phyloP scores from a whole-genome alignment of 2,329 filamentous ascomycete genomes.

The Graphilbum ipis-grandicollis region DNA sequence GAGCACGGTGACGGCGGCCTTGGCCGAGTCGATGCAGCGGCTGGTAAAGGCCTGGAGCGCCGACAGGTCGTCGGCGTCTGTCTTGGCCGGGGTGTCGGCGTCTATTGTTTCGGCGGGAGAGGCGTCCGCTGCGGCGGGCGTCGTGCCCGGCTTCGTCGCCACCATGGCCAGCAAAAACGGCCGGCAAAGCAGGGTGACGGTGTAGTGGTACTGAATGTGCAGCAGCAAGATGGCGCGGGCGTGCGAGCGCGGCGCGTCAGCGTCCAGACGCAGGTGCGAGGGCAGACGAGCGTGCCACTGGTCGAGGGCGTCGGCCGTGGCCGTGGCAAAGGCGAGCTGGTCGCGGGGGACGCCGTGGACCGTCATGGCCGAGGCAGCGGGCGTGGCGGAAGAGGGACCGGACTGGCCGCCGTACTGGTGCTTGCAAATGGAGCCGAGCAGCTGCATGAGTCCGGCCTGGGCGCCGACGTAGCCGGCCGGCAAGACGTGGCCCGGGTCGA shows the following conservation, averaged over 20 bases:
- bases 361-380: background rate
- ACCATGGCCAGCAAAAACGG: constrained; percentile 12
- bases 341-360: background rate
- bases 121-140: too few species aligned
- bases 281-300: constrained; percentile 5
- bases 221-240: constrained; percentile 12
- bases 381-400: background rate
- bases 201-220: constrained; percentile 14
- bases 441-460: constrained; percentile 10
- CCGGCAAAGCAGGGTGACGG: constrained; percentile 12
- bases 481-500: constrained; percentile 11
- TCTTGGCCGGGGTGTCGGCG: background rate
- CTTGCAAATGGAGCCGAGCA: constrained; percentile 13
- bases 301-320: constrained; percentile 4
- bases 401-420: constrained; percentile 11
- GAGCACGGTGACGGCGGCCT: constrained; percentile 5
- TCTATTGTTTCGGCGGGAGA: too few species aligned
- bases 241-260: constrained; percentile 7
- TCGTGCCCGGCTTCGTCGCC: constrained; percentile 1
- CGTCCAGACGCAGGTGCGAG: constrained; percentile 6
- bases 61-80: background rate
- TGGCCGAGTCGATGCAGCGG: constrained; percentile 7
- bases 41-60: constrained; percentile 1
- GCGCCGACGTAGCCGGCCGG: constrained; percentile 10
- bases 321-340: constrained; percentile 4